Evolutionary conservation across 108 stramenopile genomes (phyloP).

Genomic region (Stephanodiscus minutulus): DNA sequence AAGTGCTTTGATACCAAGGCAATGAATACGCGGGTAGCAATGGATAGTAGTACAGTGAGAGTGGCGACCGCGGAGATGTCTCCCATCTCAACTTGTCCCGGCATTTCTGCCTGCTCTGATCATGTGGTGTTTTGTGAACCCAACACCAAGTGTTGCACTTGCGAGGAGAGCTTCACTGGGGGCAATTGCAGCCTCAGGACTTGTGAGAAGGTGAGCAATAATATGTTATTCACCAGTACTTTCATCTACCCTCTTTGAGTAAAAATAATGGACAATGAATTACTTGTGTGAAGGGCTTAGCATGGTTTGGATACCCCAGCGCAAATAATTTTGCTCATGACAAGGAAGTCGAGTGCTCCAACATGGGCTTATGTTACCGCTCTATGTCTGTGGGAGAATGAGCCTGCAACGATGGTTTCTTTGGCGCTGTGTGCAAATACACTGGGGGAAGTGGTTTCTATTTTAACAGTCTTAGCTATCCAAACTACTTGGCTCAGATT

Average conservation of each 20-base stretch:
- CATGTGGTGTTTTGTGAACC: constrained; percentile 60
- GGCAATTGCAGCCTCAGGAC: constrained; percentile 68
- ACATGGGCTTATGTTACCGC: constrained; percentile 68
- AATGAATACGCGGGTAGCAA: constrained; percentile 64
- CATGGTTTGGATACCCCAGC: constrained; percentile 59
- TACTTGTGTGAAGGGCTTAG: constrained; percentile 44
- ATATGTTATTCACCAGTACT: neutral
- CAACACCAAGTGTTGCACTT: constrained; percentile 59
- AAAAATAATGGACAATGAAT: neutral
- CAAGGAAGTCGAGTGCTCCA: constrained; percentile 58
- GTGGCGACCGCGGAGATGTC: constrained; percentile 59
- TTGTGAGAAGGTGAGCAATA: constrained; percentile 14
- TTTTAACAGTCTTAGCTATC: too few relatives aligned
- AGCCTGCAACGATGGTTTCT: constrained; percentile 69
- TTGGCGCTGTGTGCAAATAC: constrained; percentile 79
- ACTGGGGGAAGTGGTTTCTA: too few relatives aligned
- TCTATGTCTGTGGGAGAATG: constrained; percentile 65
- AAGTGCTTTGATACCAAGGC: constrained; percentile 48
- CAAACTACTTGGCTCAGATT: too few relatives aligned
- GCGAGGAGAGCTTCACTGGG: constrained; percentile 66
- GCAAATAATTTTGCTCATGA: constrained; percentile 61
- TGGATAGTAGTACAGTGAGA: constrained; percentile 59
- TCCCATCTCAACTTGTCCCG: constrained; percentile 41
- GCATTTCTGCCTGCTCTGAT: constrained; percentile 49
- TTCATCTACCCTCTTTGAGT: neutral